Conservation (phyloP, 1,284 basidiomycete genomes). For the Sporisorium reilianum region DNA sequence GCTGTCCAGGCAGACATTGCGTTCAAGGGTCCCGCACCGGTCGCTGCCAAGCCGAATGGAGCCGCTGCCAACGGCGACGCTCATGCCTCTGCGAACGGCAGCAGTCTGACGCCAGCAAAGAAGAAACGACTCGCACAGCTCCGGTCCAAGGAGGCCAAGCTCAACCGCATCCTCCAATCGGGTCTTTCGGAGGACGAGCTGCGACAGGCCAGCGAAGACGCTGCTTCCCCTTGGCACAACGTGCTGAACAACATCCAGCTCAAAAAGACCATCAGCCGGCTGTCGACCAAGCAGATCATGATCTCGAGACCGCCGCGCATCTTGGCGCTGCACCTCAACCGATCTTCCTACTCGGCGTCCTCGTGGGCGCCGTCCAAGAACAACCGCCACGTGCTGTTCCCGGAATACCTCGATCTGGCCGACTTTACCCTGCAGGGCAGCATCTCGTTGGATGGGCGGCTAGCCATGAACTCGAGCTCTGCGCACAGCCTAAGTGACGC, state of each 20-base stretch:
- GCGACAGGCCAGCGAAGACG: constrained; percentile 22
- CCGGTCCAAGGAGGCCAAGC: constrained; percentile 29
- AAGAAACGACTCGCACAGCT: constrained; percentile 43
- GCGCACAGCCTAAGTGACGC: background rate
- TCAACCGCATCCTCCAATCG: constrained; percentile 35
- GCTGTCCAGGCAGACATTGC: constrained; percentile 24
- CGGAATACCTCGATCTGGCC: constrained; percentile 59
- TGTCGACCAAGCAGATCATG: constrained; percentile 66
- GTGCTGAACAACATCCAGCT: constrained; percentile 35
- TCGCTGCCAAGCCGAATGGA: constrained; percentile 23
- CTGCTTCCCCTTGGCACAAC: constrained; percentile 30
- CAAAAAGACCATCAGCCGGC: constrained; percentile 40
- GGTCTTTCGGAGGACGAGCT: constrained; percentile 61
- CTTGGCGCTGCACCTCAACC: constrained; percentile 64
- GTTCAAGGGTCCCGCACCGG: constrained; percentile 5
- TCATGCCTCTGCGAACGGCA: constrained; percentile 16
- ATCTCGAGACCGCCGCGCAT: constrained; percentile 59
- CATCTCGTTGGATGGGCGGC: constrained; percentile 41
- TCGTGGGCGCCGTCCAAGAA: constrained; percentile 64
- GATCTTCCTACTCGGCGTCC: constrained; percentile 52
- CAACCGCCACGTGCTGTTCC: constrained; percentile 58
- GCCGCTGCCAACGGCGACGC: constrained; percentile 18
- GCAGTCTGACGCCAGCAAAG: constrained; percentile 27
- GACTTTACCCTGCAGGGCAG: constrained; percentile 51
- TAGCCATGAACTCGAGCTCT: constrained; percentile 22